Evolutionary conservation across 2,329 filamentous ascomycete species (phyloP).

Genomic region (Alternaria gansuensis): DNA sequence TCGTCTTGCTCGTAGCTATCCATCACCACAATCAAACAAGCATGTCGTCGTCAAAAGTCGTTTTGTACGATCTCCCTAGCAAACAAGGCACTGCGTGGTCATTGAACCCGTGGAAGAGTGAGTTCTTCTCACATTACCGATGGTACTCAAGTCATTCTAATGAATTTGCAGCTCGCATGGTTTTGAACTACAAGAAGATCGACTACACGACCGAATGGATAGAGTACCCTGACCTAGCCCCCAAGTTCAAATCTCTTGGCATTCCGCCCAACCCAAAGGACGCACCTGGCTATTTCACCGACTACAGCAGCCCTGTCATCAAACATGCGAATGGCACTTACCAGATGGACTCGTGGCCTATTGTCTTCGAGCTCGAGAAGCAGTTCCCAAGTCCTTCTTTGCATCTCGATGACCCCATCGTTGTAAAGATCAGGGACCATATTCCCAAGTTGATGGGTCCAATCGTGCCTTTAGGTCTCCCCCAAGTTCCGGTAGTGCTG

Average conservation of each 20-base stretch:
- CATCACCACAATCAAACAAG: not conserved
- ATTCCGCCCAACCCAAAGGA: conserved; percentile 58
- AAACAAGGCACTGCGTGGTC: conserved; percentile 66
- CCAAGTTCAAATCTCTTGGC: conserved; percentile 59
- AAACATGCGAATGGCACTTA: conserved; percentile 65
- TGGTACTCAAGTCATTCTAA: not conserved
- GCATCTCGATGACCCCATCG: conserved; percentile 64
- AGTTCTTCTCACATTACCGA: conserved; percentile 18
- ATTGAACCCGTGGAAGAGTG: conserved; percentile 76
- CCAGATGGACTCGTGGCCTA: conserved; percentile 70
- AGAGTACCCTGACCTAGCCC: conserved; percentile 72
- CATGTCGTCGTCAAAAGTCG: conserved; percentile 54
- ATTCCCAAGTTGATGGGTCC: conserved; percentile 41
- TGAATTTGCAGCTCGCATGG: conserved; percentile 64
- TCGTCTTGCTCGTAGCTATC: not conserved
- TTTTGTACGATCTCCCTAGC: conserved; percentile 71
- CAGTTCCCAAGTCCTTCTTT: conserved; percentile 66
- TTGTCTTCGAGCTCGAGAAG: conserved; percentile 67
- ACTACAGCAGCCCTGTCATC: conserved; percentile 67
- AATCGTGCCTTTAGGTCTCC: conserved; percentile 45
- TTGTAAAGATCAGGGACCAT: conserved; percentile 57
- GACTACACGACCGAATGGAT: conserved; percentile 75
- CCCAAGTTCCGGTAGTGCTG: conserved; percentile 60
- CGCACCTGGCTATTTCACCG: conserved; percentile 43
- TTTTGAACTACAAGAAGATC: conserved; percentile 73